phyloP scores from a whole-genome alignment of 2,329 filamentous ascomycete species.

The Dactylella cylindrospora region DNA sequence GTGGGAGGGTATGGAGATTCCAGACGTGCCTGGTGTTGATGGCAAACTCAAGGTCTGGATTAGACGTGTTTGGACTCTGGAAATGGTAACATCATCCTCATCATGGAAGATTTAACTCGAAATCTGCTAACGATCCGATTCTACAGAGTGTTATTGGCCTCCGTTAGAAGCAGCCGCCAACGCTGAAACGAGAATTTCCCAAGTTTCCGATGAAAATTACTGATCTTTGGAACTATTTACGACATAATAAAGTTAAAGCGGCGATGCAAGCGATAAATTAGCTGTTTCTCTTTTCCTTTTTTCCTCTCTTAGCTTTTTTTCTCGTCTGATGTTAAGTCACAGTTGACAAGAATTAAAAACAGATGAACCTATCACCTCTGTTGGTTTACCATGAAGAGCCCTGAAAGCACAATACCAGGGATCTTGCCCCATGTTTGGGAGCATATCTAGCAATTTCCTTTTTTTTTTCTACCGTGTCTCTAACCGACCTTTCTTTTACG shows the following conservation, averaged over 20 bases:
- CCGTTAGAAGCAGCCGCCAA: conserved; percentile 19
- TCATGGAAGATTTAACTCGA: not conserved
- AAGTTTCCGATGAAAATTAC: conserved; percentile 4
- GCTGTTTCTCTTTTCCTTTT: conserved; percentile 19
- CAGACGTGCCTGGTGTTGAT: conserved; percentile 84
- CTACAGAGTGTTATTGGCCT: conserved; percentile 36
- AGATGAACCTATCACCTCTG: too few relatives aligned
- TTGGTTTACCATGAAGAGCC: too few relatives aligned
- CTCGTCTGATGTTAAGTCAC: conserved; percentile 22
- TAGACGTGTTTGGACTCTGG: conserved; percentile 92
- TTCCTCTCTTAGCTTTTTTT: conserved; percentile 7
- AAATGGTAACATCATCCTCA: conserved; percentile 65
- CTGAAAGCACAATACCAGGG: too few relatives aligned
- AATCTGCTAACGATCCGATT: conserved; percentile 1
- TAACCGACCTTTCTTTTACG: conserved; percentile 4
- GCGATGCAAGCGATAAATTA: conserved; percentile 32
- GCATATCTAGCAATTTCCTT: too few relatives aligned
- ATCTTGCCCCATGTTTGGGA: too few relatives aligned
- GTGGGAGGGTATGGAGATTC: conserved; percentile 96
- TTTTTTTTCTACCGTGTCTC: not conserved
- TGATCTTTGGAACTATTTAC: conserved; percentile 36
- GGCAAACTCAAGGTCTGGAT: conserved; percentile 98
- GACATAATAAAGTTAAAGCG: conserved; percentile 37
- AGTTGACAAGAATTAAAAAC: too few relatives aligned
- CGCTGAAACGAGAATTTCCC: conserved; percentile 8